phyloP scores from a whole-genome alignment of 352 stramenopile genomes.

The Phytopythium cucurbitacearum region DNA sequence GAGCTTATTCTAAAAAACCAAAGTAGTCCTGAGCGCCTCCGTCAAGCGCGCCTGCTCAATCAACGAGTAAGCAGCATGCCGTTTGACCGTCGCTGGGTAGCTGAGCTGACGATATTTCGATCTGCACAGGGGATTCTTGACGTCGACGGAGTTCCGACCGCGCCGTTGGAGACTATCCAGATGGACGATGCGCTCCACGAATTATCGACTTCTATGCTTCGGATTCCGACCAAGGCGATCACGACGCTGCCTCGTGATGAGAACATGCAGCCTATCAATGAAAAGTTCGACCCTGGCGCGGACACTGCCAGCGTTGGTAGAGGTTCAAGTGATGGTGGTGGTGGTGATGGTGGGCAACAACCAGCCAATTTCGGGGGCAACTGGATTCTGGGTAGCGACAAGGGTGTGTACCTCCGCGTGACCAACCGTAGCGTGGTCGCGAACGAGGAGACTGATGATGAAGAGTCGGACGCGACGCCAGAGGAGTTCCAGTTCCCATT shows the following conservation, averaged over 20 bases:
- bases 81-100: background rate
- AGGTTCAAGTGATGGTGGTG: conserved; percentile 11
- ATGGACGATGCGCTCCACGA: conserved; percentile 55
- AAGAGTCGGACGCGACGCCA: conserved; percentile 29
- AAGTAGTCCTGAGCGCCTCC: conserved; percentile 26
- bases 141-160: conserved; percentile 20
- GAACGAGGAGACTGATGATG: conserved; percentile 57
- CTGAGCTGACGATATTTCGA: conserved; percentile 1
- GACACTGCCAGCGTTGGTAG: conserved; percentile 6
- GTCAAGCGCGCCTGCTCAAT: conserved; percentile 22
- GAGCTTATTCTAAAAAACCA: conserved; percentile 43
- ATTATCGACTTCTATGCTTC: conserved; percentile 62
- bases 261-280: conserved; percentile 38
- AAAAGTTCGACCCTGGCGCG: conserved; percentile 17
- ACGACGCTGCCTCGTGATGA: conserved; percentile 73
- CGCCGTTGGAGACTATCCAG: conserved; percentile 43
- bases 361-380: conserved; percentile 50
- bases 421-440: conserved; percentile 70
- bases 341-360: background rate
- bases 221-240: conserved; percentile 70
- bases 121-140: conserved; percentile 42
- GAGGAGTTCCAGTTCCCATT: conserved; percentile 53
- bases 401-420: conserved; percentile 67
- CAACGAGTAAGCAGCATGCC: background rate
- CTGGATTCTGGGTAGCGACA: conserved; percentile 80